Percentiles rank a stretch among this genome's conserved stretches.
These are phyloP conservation scores for Populus hybrid DNA, from an alignment of 441 rosid genomes.

Conservation along the genomic window DNA sequence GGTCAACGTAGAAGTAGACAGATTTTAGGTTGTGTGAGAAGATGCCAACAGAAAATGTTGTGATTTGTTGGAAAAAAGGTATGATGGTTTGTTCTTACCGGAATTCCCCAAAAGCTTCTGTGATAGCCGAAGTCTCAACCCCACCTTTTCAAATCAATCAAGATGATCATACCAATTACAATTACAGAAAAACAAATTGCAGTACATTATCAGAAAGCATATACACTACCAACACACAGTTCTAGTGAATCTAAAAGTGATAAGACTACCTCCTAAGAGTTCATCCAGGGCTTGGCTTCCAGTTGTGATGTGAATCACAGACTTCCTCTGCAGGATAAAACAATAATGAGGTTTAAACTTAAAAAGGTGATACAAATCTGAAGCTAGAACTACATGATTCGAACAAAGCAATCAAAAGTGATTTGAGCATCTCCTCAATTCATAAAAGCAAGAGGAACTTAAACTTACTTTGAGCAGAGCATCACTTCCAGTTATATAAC, in stretches of 20 bases:
- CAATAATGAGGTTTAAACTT: slow-evolving; percentile 8
- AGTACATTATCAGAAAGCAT: background rate
- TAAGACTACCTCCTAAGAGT: slow-evolving; percentile 64
- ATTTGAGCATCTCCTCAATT: background rate
- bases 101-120: slow-evolving; percentile 95
- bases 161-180: background rate
- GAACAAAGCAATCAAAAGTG: background rate
- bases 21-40: slow-evolving; percentile 3
- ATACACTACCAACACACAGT: background rate
- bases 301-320: slow-evolving; percentile 74
- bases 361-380: background rate
- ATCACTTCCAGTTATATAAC: slow-evolving; percentile 80
- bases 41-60: background rate
- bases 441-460: background rate
- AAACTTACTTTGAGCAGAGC: slow-evolving; percentile 75
- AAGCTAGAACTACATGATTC: background rate
- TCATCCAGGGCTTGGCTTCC: slow-evolving; percentile 96
- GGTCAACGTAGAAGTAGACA: background rate
- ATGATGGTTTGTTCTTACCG: slow-evolving; percentile 37
- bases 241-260: background rate
- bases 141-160: slow-evolving; percentile 53
- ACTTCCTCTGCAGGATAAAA: slow-evolving; percentile 47
- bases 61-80: background rate
- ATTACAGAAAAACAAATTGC: background rate
- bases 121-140: slow-evolving; percentile 68